phyloP scores from a whole-genome alignment of 257 asterid genomes.

The Coffea eugenioides region DNA sequence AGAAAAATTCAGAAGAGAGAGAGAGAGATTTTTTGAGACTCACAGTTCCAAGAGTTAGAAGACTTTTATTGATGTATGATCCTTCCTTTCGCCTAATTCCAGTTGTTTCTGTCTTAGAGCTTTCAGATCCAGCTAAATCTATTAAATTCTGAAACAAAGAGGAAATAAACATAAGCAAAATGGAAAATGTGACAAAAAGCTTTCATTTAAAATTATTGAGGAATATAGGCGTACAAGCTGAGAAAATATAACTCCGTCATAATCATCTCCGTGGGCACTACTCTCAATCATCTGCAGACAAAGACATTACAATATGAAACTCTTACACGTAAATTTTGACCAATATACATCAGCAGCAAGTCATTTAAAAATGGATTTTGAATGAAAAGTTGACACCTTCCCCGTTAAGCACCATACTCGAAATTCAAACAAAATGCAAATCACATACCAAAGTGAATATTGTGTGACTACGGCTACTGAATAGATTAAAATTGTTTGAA shows the following conservation, averaged over 20 bases:
- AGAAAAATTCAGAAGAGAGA: neutral
- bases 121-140: slow-evolving; percentile 97
- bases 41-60: slow-evolving; percentile 97
- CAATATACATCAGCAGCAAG: too few relatives aligned
- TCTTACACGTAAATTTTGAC: too few relatives aligned
- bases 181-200: slow-evolving; percentile 5
- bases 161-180: slow-evolving; percentile 19
- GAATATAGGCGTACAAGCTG: slow-evolving; percentile 67
- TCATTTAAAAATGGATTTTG: neutral
- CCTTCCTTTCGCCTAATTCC: slow-evolving; percentile 98
- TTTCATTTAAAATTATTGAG: slow-evolving; percentile 15
- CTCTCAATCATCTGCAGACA: slow-evolving; percentile 89
- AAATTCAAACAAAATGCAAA: slow-evolving; percentile 19
- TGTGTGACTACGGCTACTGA: slow-evolving; percentile 99
- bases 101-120: slow-evolving; percentile 97
- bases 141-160: slow-evolving; percentile 66
- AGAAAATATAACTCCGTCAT: slow-evolving; percentile 94
- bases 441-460: slow-evolving; percentile 87
- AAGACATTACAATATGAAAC: neutral
- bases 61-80: slow-evolving; percentile 94
- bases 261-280: slow-evolving; percentile 92
- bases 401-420: neutral
- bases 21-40: slow-evolving; percentile 25
- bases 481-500: slow-evolving; percentile 91
- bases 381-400: neutral